A percentile compares a stretch with the other conserved stretches of the same genome.
phyloP scores from a whole-genome alignment of 106 monocot genomes.

The Allium sativum region DNA sequence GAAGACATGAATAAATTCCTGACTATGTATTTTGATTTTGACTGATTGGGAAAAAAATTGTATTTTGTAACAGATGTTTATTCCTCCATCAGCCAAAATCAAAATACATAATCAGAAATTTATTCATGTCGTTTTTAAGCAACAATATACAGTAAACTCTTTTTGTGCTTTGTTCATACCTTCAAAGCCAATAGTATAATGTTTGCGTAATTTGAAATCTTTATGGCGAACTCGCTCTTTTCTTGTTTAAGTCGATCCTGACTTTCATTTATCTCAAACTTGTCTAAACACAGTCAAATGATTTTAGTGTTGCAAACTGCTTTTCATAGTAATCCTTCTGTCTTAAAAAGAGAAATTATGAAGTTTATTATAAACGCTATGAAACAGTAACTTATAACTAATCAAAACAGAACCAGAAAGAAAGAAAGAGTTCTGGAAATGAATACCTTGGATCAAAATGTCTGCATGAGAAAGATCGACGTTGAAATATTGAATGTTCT shows the following conservation, averaged over 20 bases:
- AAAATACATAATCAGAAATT: too few relatives aligned
- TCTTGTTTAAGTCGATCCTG: conserved; percentile 27
- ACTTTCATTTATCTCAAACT: conserved; percentile 5
- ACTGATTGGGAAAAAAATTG: too few relatives aligned
- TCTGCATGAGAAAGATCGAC: conserved; percentile 45
- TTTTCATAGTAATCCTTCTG: conserved; percentile 85
- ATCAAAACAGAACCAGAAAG: background rate
- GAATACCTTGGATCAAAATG: conserved; percentile 26
- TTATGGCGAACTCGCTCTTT: conserved; percentile 65
- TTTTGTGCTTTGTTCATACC: conserved; percentile 19
- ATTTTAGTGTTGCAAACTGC: conserved; percentile 70
- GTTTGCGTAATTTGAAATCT: conserved; percentile 86
- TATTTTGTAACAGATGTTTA: conserved; percentile 1
- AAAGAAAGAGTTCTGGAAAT: background rate
- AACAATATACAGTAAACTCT: background rate
- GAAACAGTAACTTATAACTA: too few relatives aligned
- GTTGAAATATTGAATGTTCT: background rate
- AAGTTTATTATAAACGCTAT: too few relatives aligned
- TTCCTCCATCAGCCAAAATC: too few relatives aligned
- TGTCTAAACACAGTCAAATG: conserved; percentile 56
- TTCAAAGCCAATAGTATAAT: conserved; percentile 58
- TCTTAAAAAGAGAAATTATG: conserved; percentile 18
- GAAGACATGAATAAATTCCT: background rate
- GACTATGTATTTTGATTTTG: conserved; percentile 2
- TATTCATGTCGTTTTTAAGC: too few relatives aligned